phyloP scores from a whole-genome alignment of 208 protist species.

The Crithidia expoeki region DNA sequence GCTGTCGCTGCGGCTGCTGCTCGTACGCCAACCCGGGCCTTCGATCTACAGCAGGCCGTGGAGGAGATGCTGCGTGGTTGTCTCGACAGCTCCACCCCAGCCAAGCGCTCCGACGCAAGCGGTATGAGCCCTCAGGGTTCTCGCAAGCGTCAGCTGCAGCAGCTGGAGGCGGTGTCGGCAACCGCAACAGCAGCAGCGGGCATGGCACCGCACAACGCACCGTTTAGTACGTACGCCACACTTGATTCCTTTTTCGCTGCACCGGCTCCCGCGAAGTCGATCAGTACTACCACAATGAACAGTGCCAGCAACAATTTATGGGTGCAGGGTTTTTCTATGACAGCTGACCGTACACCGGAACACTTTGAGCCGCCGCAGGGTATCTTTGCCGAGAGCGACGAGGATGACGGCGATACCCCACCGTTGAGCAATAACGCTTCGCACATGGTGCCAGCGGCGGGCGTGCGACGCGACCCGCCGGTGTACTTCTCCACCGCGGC shows the following conservation, averaged over 20 bases:
- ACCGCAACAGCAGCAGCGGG: not conserved
- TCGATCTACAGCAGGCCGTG: constrained; percentile 30
- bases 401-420: constrained; percentile 25
- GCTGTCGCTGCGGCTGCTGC: not conserved
- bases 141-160: constrained; percentile 1
- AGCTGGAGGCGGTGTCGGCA: not conserved
- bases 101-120: constrained; percentile 18
- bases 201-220: not conserved
- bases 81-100: constrained; percentile 28
- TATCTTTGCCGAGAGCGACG: constrained; percentile 53
- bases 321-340: not conserved
- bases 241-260: constrained; percentile 20
- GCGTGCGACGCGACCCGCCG: constrained; percentile 25
- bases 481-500: constrained; percentile 31
- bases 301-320: not conserved
- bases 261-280: not conserved
- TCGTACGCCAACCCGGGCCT: constrained; percentile 14
- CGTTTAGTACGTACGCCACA: constrained; percentile 12
- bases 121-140: constrained; percentile 3
- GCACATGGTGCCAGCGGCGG: not conserved
- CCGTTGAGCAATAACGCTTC: constrained; percentile 13
- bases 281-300: not conserved
- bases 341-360: constrained; percentile 13
- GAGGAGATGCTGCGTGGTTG: constrained; percentile 44
- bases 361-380: constrained; percentile 19